phyloP scores from a whole-genome alignment of 2,329 filamentous ascomycete genomes.

The Fusarium sp. region DNA sequence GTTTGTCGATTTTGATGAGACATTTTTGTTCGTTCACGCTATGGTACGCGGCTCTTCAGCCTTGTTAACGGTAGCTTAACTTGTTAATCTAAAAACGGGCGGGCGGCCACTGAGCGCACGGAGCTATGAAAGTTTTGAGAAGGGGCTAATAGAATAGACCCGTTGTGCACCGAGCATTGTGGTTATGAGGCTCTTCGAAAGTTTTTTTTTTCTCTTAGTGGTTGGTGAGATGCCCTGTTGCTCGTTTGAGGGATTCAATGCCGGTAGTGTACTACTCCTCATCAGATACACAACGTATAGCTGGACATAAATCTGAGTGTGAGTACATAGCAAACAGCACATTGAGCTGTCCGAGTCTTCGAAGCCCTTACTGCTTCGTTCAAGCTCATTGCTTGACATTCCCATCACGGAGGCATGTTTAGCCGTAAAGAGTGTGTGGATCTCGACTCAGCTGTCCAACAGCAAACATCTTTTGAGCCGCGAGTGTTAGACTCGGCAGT shows the following conservation, averaged over 20 bases:
- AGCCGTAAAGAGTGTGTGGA: background rate
- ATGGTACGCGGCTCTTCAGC: constrained; percentile 28
- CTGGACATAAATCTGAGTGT: background rate
- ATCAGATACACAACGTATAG: background rate
- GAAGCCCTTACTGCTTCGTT: background rate
- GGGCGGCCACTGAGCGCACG: constrained; percentile 3
- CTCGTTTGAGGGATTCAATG: background rate
- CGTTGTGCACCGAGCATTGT: background rate
- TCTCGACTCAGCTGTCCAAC: background rate
- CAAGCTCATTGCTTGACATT: background rate
- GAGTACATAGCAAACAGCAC: background rate
- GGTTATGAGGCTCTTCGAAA: background rate
- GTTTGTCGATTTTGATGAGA: background rate
- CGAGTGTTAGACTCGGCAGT: constrained; percentile 8
- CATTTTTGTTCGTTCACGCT: constrained; percentile 7
- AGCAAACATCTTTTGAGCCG: constrained; percentile 1
- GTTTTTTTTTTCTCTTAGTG: background rate
- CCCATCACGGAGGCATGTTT: constrained; percentile 10
- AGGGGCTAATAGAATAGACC: background rate
- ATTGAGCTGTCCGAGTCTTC: background rate
- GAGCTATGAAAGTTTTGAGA: background rate
- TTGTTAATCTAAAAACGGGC: background rate
- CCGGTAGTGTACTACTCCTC: background rate
- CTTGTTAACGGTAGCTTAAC: constrained; percentile 16
- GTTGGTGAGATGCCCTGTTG: background rate